Conservation (phyloP, 179 eudicot genomes). For the Corrigiola litoralis region DNA sequence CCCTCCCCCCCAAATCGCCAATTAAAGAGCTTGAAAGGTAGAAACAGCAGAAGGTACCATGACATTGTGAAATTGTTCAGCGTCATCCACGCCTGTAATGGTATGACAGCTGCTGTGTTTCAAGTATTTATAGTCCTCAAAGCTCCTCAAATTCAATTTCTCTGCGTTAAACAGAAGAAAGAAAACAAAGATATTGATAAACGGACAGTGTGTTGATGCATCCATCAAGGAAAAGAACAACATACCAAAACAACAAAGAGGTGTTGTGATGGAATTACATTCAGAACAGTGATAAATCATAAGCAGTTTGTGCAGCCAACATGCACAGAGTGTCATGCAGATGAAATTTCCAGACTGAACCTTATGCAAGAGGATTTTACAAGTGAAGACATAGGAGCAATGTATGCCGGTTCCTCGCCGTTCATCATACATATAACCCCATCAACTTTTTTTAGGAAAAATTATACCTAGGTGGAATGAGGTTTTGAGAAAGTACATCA, state of each 20-base stretch:
- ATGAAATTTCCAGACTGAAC: too few relatives aligned
- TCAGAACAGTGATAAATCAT: neutral
- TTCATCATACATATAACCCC: too few relatives aligned
- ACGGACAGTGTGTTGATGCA: neutral
- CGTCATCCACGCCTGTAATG: constrained; percentile 88
- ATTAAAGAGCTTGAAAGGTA: neutral
- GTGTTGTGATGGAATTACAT: neutral
- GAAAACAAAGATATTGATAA: neutral
- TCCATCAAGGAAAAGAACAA: neutral
- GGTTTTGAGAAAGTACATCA: too few relatives aligned
- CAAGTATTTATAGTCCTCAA: constrained; percentile 70
- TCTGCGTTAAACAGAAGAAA: constrained; percentile 33
- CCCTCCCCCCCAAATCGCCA: neutral
- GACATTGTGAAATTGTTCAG: constrained; percentile 74
- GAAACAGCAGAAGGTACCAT: constrained; percentile 41
- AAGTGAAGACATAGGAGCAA: too few relatives aligned
- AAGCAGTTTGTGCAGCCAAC: neutral
- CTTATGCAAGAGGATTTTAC: too few relatives aligned
- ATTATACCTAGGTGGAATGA: too few relatives aligned
- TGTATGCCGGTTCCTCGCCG: too few relatives aligned
- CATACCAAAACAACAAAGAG: neutral
- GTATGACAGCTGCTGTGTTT: constrained; percentile 73
- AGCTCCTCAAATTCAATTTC: constrained; percentile 69
- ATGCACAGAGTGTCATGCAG: too few relatives aligned
- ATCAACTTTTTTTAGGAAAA: too few relatives aligned